Percentiles rank a stretch among this genome's conserved stretches.
phyloP scores from a whole-genome alignment of 2,329 filamentous ascomycete species.

The Pseudogymnoascus verrucosus region DNA sequence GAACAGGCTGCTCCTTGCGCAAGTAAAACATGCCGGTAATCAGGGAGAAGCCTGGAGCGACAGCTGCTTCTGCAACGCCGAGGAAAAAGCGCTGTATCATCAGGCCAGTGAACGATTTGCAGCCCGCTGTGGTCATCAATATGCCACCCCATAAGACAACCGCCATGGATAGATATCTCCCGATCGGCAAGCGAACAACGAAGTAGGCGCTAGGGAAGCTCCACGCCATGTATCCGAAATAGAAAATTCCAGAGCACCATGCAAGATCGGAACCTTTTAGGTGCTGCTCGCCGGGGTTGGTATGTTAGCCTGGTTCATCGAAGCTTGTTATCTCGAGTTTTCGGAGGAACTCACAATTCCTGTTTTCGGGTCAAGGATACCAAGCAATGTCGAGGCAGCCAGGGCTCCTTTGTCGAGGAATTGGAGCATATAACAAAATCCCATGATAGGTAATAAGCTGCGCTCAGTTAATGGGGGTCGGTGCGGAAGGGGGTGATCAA shows the following conservation, averaged over 20 bases:
- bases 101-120: slow-evolving; percentile 16
- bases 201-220: slow-evolving; percentile 28
- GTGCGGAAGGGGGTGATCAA: not conserved
- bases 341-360: not conserved
- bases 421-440: slow-evolving; percentile 19
- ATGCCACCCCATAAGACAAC: slow-evolving; percentile 14
- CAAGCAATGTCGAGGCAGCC: slow-evolving; percentile 49
- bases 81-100: slow-evolving; percentile 24
- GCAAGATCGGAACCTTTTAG: not conserved
- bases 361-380: slow-evolving; percentile 32
- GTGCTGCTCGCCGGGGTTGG: not conserved
- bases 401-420: slow-evolving; percentile 36
- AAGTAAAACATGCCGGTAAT: slow-evolving; percentile 31
- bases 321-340: not conserved
- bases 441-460: slow-evolving; percentile 17
- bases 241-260: slow-evolving; percentile 14
- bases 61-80: slow-evolving; percentile 21
- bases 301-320: not conserved
- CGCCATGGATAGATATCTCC: slow-evolving; percentile 25
- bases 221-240: slow-evolving; percentile 29
- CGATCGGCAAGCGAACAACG: slow-evolving; percentile 30
- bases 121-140: slow-evolving; percentile 15
- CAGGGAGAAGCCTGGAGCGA: slow-evolving; percentile 28
- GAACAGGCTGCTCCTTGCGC: slow-evolving; percentile 29
- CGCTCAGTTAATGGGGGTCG: not conserved